phyloP scores from a whole-genome alignment of 345 rosid species.

The Aegle marmelos region DNA sequence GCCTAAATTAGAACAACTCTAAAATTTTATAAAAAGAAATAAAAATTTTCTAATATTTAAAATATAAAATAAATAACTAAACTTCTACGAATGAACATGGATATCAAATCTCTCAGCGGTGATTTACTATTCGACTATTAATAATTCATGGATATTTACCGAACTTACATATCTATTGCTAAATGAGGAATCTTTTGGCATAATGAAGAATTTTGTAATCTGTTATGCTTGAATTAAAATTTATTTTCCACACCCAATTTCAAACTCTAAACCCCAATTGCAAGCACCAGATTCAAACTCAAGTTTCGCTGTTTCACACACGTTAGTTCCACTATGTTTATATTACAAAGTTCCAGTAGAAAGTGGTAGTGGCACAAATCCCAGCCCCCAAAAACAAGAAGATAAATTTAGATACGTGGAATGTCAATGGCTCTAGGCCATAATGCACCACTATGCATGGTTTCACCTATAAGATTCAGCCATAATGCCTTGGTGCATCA shows the following conservation, averaged over 20 bases:
- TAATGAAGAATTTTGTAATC: not conserved
- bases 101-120: not conserved
- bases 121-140: no score
- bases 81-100: not conserved
- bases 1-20: no score
- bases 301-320: not conserved
- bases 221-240: not conserved
- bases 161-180: not conserved
- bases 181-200: not conserved
- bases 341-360: not conserved
- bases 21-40: not conserved
- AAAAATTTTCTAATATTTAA: not conserved
- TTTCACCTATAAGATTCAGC: constrained; percentile 41
- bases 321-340: not conserved
- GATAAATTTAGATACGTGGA: not conserved
- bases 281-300: not conserved
- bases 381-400: not conserved
- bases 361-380: constrained; percentile 14
- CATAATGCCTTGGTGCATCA: constrained; percentile 30
- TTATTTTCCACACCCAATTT: not conserved
- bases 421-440: constrained; percentile 28
- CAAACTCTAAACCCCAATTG: not conserved
- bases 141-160: not conserved
- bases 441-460: constrained; percentile 36
- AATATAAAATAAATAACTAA: not conserved